These are phyloP conservation scores for Fraxinus floribunda DNA, from an alignment of 305 asterid species.

Conservation along the genomic window DNA sequence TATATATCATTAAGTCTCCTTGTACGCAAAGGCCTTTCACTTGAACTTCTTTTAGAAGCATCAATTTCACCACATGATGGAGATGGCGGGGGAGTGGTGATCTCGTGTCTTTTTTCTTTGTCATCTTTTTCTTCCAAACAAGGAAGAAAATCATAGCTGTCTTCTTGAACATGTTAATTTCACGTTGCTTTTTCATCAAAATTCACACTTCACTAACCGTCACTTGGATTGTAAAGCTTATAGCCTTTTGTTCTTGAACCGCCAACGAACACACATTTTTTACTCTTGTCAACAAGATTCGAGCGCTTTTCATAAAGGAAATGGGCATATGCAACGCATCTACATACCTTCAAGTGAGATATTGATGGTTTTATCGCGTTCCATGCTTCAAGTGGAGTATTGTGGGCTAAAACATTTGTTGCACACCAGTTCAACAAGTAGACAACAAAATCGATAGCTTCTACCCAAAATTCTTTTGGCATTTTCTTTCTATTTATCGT, in stretches of 20 bases:
- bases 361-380: background rate
- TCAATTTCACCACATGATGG: background rate
- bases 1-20: background rate
- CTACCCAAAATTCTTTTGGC: background rate
- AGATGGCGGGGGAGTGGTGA: background rate
- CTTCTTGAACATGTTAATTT: background rate
- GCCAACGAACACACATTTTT: background rate
- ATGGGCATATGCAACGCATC: background rate
- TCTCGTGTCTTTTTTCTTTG: background rate
- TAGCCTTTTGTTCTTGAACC: background rate
- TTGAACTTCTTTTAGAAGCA: background rate
- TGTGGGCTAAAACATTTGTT: background rate
- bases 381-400: background rate
- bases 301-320: background rate
- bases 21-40: background rate
- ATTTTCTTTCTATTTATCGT: background rate
- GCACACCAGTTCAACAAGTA: background rate
- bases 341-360: background rate
- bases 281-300: background rate
- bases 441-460: background rate
- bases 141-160: background rate
- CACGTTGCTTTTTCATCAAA: background rate
- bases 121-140: background rate
- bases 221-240: background rate
- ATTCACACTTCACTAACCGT: background rate